These are phyloP conservation scores for Lipomyces chichibuensis DNA, from an alignment of 805 yeast genomes.

Conservation along the genomic window DNA sequence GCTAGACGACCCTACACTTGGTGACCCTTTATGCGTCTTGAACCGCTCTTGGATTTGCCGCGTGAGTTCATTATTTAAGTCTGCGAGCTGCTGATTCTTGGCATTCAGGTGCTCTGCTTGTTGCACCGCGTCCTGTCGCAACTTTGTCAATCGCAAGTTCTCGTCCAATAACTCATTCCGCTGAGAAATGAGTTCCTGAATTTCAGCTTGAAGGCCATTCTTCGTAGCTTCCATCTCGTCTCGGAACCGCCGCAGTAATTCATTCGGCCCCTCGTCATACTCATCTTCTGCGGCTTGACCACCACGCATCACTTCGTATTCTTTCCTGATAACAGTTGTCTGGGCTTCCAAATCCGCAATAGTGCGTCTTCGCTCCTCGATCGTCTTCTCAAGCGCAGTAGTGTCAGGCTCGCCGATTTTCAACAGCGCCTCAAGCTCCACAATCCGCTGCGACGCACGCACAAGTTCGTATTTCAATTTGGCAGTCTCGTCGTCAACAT, in stretches of 20 bases:
- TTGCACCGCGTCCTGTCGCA: slow-evolving; percentile 40
- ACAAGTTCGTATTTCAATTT: slow-evolving; percentile 19
- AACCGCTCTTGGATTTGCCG: slow-evolving; percentile 45
- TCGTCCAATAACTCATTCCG: slow-evolving; percentile 42
- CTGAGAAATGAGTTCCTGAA: slow-evolving; percentile 44
- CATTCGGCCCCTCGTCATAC: slow-evolving; percentile 47
- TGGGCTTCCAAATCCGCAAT: slow-evolving; percentile 47
- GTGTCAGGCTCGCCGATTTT: slow-evolving; percentile 11
- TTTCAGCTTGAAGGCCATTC: slow-evolving; percentile 52
- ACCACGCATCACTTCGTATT: slow-evolving; percentile 49
- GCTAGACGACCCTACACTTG: slow-evolving; percentile 8
- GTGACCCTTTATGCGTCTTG: slow-evolving; percentile 8
- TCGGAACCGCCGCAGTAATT: slow-evolving; percentile 48
- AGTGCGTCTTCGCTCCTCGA: slow-evolving; percentile 40
- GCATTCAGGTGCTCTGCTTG: slow-evolving; percentile 43
- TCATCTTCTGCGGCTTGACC: slow-evolving; percentile 49
- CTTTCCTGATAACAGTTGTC: slow-evolving; percentile 44
- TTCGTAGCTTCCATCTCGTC: slow-evolving; percentile 54
- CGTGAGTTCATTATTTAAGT: slow-evolving; percentile 46
- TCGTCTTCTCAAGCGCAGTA: slow-evolving; percentile 11
- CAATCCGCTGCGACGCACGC: slow-evolving; percentile 23
- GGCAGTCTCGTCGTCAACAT: slow-evolving; percentile 8
- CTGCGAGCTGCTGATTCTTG: slow-evolving; percentile 45
- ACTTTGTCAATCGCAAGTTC: slow-evolving; percentile 37
- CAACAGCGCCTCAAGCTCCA: slow-evolving; percentile 29